These are phyloP conservation scores for Saccharomycopsis guyanensis DNA, from an alignment of 805 yeast species.

Conservation along the genomic window DNA sequence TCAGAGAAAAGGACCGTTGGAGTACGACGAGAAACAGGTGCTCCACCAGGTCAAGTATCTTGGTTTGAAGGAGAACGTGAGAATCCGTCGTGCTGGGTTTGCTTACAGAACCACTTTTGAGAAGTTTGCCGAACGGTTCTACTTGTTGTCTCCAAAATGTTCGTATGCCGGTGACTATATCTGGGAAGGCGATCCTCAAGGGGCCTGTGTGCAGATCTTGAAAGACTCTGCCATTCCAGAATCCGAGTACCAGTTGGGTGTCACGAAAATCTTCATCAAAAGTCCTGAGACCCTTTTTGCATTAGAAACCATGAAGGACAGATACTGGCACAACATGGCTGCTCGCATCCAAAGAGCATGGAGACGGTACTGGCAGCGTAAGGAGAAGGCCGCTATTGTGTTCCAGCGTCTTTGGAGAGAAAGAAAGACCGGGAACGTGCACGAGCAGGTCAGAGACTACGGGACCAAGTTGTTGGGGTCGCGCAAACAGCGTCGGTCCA, in stretches of 20 bases:
- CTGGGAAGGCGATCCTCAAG: slow-evolving; percentile 52
- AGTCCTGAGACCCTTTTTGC: slow-evolving; percentile 96
- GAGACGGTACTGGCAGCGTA: slow-evolving; percentile 72
- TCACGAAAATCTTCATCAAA: slow-evolving; percentile 86
- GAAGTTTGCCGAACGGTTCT: slow-evolving; percentile 91
- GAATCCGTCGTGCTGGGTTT: slow-evolving; percentile 97
- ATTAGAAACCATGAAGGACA: slow-evolving; percentile 91
- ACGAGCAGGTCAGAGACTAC: slow-evolving; percentile 75
- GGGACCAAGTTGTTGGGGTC: slow-evolving; percentile 67
- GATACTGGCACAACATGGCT: slow-evolving; percentile 97
- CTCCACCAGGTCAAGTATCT: slow-evolving; percentile 92
- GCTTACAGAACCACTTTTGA: slow-evolving; percentile 97
- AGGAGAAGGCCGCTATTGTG: slow-evolving; percentile 77
- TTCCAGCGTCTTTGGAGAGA: slow-evolving; percentile 81
- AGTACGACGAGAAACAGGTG: slow-evolving; percentile 83
- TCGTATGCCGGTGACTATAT: slow-evolving; percentile 84
- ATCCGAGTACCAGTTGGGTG: slow-evolving; percentile 85
- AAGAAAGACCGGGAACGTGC: slow-evolving; percentile 72
- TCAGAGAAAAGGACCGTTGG: slow-evolving; percentile 83
- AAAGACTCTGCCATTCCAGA: slow-evolving; percentile 61
- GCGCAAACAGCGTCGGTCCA: slow-evolving; percentile 81
- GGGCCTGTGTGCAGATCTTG: slow-evolving; percentile 47
- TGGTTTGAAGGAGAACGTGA: slow-evolving; percentile 93
- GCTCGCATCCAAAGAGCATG: slow-evolving; percentile 96
- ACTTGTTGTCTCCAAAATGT: slow-evolving; percentile 75